Percentiles rank a stretch among this genome's conserved stretches.
These are phyloP conservation scores for Phytophthora rubi DNA, from an alignment of 352 stramenopile species.

Conservation along the genomic window DNA sequence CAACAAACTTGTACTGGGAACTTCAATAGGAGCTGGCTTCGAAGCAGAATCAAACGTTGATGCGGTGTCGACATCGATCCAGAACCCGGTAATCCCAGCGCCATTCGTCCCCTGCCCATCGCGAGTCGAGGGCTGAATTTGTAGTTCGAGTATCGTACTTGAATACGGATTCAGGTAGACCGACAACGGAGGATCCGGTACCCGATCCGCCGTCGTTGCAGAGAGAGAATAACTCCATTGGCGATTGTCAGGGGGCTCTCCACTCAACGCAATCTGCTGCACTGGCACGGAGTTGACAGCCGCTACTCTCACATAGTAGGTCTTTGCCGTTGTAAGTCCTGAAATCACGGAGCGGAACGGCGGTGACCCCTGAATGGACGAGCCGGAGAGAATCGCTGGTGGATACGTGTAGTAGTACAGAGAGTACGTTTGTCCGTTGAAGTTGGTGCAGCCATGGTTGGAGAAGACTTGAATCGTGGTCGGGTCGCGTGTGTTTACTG, in stretches of 20 bases:
- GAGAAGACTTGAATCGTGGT: slow-evolving; percentile 37
- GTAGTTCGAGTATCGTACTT: slow-evolving; percentile 69
- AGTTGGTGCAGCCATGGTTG: slow-evolving; percentile 46
- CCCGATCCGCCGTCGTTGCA: slow-evolving; percentile 83
- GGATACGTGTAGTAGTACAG: slow-evolving; percentile 67
- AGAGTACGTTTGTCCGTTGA: slow-evolving; percentile 56
- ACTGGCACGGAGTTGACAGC: slow-evolving; percentile 90
- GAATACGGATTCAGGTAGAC: slow-evolving; percentile 71
- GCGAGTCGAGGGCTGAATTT: slow-evolving; percentile 69
- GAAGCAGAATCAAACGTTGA: slow-evolving; percentile 76
- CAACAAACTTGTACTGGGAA: slow-evolving; percentile 21
- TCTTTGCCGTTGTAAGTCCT: slow-evolving; percentile 61
- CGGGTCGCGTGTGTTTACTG: slow-evolving; percentile 25
- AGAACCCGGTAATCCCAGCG: slow-evolving; percentile 62
- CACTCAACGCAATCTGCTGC: slow-evolving; percentile 84
- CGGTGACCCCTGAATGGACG: slow-evolving; percentile 73
- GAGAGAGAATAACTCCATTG: slow-evolving; percentile 90
- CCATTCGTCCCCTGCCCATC: slow-evolving; percentile 66
- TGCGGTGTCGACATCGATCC: slow-evolving; percentile 74
- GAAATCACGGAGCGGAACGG: slow-evolving; percentile 86
- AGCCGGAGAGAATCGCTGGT: slow-evolving; percentile 56
- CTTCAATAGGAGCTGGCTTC: slow-evolving; percentile 55
- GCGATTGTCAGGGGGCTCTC: slow-evolving; percentile 88
- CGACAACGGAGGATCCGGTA: slow-evolving; percentile 74
- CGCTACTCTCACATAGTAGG: slow-evolving; percentile 93